Base-by-base conservation (phyloP, 1,139 yeast genomes). In the Lodderomyces beijingensis region DNA sequence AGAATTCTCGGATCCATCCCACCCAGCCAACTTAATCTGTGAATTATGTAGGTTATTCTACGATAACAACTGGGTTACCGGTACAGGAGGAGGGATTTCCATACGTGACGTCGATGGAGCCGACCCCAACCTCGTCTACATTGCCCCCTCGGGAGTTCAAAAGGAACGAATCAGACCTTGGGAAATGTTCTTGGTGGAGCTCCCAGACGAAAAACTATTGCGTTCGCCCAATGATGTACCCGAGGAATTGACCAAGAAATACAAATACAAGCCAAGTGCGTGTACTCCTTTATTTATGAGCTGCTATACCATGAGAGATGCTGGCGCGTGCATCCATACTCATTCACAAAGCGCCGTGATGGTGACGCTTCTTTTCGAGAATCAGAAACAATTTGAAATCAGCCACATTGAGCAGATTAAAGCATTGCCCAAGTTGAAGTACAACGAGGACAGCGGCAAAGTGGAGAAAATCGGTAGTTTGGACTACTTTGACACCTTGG, bases 141-240 rank as follows among this genome's bases (percentile, higher is more conserved):
- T 89, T 29, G 95, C 96, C 0, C 97, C 97, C 2, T 85, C 95
- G 6, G 97, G 97, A 1, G 95, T 89, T 5, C 96, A 89, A 53
- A 89, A 89, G 59, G 97, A 89, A 56, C 66, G 89, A 42, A 79
- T 89, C 72, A 62, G 70, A 33, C 95, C 95, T 2, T 72, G 75
- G 49, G 88, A 89, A 52, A 72, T 89, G 77, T 87, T 86, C 55
- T 87, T 87, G 11, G 79, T 81, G 61, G 79, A 80, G 40, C 55
- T 69, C 14, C 65, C 69, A 6, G 64, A 72, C n/a, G 64, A 69
- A 32, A 66, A 69, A 33, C 76, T 83, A 38, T 46, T 84, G 14
- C 61, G 84, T 26, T 65, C 67, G 8, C 96, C 96, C 1, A 59
- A 68, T 28, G 62, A 63, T 12, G 59, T 59, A 34, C 67, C 69